Evolutionary conservation across 1,284 basidiomycete species (phyloP).

Genomic region (Austroboletus sp.): DNA sequence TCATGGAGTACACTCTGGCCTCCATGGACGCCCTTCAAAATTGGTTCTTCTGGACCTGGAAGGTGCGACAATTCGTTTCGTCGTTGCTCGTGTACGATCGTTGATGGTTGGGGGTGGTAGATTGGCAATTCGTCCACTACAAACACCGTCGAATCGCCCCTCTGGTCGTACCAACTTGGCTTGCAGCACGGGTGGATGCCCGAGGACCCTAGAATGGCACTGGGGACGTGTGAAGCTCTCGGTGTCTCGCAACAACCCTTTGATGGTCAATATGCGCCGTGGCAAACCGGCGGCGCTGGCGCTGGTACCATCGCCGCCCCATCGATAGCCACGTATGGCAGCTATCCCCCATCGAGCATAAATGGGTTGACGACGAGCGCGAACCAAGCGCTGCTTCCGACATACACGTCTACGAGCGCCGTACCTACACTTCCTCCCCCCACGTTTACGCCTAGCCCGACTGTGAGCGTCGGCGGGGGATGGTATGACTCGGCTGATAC

Average conservation of each 20-base stretch:
- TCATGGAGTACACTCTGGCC: conserved; percentile 47
- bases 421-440: conserved; percentile 55
- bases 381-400: conserved; percentile 39
- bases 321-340: conserved; percentile 40
- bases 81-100: not conserved
- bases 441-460: conserved; percentile 47
- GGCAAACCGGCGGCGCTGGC: conserved; percentile 73
- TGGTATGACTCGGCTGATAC: conserved; percentile 66
- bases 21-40: conserved; percentile 46
- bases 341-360: conserved; percentile 52
- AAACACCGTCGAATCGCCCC: conserved; percentile 57
- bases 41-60: conserved; percentile 39
- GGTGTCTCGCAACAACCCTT: conserved; percentile 46
- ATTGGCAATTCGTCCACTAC: conserved; percentile 61
- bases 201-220: conserved; percentile 61
- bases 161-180: conserved; percentile 82
- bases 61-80: conserved; percentile 25
- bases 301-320: conserved; percentile 54
- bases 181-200: conserved; percentile 77
- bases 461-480: conserved; percentile 56
- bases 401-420: conserved; percentile 65
- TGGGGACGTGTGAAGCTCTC: conserved; percentile 59
- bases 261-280: conserved; percentile 53
- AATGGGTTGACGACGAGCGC: conserved; percentile 23
- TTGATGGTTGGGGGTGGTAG: conserved; percentile 36